Percentiles rank a stretch among this genome's conserved stretches.
Conservation (phyloP, 495 filamentous ascomycete genomes). For the Penicillium pulvis region DNA sequence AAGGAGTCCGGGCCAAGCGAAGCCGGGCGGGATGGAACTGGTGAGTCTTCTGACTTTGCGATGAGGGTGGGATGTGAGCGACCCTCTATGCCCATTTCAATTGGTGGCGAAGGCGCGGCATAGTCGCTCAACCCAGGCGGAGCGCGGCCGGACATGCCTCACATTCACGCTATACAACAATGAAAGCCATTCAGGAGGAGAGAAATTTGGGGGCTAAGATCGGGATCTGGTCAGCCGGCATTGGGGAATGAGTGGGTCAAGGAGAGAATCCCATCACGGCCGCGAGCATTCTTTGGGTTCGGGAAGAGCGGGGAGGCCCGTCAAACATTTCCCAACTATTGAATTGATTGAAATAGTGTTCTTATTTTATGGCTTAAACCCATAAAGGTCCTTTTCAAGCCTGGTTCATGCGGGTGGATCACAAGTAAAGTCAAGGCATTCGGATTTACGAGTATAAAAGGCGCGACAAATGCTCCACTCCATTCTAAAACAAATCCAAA, state of each 20-base stretch:
- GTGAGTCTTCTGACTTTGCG: conserved; percentile 37
- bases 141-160: conserved; percentile 46
- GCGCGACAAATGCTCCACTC: conserved; percentile 14
- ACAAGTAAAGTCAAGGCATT: conserved; percentile 4
- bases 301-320: conserved; percentile 7
- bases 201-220: neutral
- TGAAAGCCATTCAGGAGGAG: conserved; percentile 34
- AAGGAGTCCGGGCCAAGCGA: conserved; percentile 32
- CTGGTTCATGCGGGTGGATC: neutral
- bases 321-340: neutral
- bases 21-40: conserved; percentile 31
- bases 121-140: conserved; percentile 29
- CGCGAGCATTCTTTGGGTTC: neutral
- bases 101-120: conserved; percentile 31
- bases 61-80: conserved; percentile 20
- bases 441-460: conserved; percentile 15
- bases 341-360: neutral
- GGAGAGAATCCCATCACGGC: conserved; percentile 5
- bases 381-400: neutral
- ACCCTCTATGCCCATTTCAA: conserved; percentile 21
- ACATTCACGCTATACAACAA: conserved; percentile 30
- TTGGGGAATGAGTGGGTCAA: conserved; percentile 6
- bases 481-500: neutral
- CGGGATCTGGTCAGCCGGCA: conserved; percentile 4
- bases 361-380: neutral